Conservation (phyloP, 2,329 filamentous ascomycete species). For the Nectriaceae sp. region DNA sequence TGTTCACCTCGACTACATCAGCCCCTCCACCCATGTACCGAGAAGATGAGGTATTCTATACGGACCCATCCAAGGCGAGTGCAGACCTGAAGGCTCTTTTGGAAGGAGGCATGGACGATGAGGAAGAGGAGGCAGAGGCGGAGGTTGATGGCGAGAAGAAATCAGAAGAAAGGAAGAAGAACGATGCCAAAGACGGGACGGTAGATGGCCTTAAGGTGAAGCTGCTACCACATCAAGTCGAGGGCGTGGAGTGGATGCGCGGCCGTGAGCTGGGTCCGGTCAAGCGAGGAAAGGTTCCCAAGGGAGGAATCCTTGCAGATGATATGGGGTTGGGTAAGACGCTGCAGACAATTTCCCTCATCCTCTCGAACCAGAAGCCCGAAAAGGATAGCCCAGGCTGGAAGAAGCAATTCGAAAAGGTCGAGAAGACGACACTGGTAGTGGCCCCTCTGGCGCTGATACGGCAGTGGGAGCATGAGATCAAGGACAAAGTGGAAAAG, state of each 20-base stretch:
- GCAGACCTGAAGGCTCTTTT: constrained; percentile 81
- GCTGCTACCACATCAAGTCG: constrained; percentile 89
- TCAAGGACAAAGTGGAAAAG: constrained; percentile 75
- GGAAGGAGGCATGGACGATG: constrained; percentile 78
- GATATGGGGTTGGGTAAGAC: constrained; percentile 99
- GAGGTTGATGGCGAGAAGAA: constrained; percentile 16
- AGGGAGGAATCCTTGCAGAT: constrained; percentile 92
- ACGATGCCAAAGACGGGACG: constrained; percentile 47
- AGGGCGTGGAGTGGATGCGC: constrained; percentile 93
- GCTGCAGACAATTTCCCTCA: constrained; percentile 85
- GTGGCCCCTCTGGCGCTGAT: constrained; percentile 93
- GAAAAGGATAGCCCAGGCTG: constrained; percentile 56
- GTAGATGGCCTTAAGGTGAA: constrained; percentile 84
- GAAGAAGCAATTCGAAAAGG: constrained; percentile 67
- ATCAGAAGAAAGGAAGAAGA: constrained; percentile 14
- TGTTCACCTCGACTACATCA: constrained; percentile 47
- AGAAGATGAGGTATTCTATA: constrained; percentile 59
- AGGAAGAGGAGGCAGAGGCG: constrained; percentile 56
- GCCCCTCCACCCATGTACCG: constrained; percentile 17
- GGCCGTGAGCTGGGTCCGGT: constrained; percentile 85
- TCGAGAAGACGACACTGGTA: constrained; percentile 82
- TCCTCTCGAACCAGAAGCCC: constrained; percentile 79
- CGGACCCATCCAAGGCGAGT: constrained; percentile 70
- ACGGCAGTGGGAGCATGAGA: constrained; percentile 95
- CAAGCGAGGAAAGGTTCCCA: constrained; percentile 80